A percentile compares a stretch with the other conserved stretches of the same genome.
Evolutionary conservation across 2,329 filamentous ascomycete species (phyloP).

Genomic region (Arthroderma sp.): DNA sequence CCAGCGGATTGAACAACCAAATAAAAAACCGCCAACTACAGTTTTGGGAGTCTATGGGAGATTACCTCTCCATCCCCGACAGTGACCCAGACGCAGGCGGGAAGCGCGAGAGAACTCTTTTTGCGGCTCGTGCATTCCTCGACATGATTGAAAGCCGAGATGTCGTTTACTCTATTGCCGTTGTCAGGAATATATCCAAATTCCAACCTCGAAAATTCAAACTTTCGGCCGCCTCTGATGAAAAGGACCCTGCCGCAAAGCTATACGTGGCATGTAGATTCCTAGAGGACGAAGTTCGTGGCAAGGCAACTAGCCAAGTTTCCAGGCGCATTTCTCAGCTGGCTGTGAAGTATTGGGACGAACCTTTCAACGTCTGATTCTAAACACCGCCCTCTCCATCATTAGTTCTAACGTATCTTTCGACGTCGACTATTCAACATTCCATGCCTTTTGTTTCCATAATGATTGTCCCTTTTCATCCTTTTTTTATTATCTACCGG

Average conservation of each 20-base stretch:
- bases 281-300: constrained; percentile 51
- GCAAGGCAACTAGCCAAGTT: constrained; percentile 62
- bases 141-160: constrained; percentile 78
- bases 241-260: constrained; percentile 54
- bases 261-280: constrained; percentile 59
- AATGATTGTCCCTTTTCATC: background rate
- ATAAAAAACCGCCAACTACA: constrained; percentile 47
- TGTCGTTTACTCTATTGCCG: constrained; percentile 76
- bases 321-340: constrained; percentile 59
- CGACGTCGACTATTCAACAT: no score
- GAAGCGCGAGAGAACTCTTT: constrained; percentile 54
- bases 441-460: background rate
- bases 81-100: constrained; percentile 42
- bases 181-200: constrained; percentile 62
- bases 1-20: constrained; percentile 11
- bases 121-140: constrained; percentile 55
- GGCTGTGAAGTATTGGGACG: constrained; percentile 45
- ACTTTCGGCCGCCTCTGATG: constrained; percentile 49
- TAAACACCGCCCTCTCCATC: constrained; percentile 10
- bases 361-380: constrained; percentile 13
- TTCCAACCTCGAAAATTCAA: constrained; percentile 37
- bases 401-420: constrained; percentile 4
- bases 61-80: constrained; percentile 55
- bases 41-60: constrained; percentile 71
- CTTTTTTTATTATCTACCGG: background rate